Percentiles rank a stretch among this genome's conserved stretches.
Evolutionary conservation across 2,329 filamentous ascomycete genomes (phyloP).

Genomic region (Didymellaceae sp.): DNA sequence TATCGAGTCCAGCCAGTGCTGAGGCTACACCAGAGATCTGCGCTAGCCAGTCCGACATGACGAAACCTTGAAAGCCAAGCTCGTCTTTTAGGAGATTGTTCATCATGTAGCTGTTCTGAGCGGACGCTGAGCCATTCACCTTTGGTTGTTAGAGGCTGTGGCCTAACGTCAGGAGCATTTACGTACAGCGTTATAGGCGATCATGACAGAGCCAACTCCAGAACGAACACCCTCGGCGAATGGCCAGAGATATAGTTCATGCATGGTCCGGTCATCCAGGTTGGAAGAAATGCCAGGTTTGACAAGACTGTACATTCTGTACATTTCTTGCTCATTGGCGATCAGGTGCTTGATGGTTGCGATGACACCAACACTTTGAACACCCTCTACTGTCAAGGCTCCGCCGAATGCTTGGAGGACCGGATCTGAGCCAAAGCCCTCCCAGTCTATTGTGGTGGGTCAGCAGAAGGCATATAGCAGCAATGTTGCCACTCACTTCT

Average conservation of each 20-base stretch:
- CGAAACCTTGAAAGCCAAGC: constrained; percentile 83
- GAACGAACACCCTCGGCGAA: constrained; percentile 80
- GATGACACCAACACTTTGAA: constrained; percentile 76
- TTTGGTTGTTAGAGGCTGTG: constrained; percentile 23
- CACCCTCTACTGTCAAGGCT: constrained; percentile 76
- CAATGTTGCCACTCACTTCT: constrained; percentile 53
- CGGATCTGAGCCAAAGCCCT: constrained; percentile 74
- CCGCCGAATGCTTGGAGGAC: constrained; percentile 76
- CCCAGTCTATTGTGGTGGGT: constrained; percentile 60
- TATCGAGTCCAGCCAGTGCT: constrained; percentile 82
- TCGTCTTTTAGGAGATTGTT: constrained; percentile 88
- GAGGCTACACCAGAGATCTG: constrained; percentile 81
- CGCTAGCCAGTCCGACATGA: constrained; percentile 89
- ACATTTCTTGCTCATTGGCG: constrained; percentile 72
- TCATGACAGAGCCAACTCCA: constrained; percentile 83
- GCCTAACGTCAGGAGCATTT: neutral
- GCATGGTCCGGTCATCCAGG: constrained; percentile 75
- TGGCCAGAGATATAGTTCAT: constrained; percentile 85
- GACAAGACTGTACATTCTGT: constrained; percentile 53
- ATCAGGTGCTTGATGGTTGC: constrained; percentile 74
- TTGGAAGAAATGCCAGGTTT: constrained; percentile 59
- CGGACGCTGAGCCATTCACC: constrained; percentile 62
- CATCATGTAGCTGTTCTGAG: constrained; percentile 78
- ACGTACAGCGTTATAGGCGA: constrained; percentile 66
- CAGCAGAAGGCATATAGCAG: neutral